Conservation (phyloP, 805 yeast genomes). For the Lachancea dasiensis region DNA sequence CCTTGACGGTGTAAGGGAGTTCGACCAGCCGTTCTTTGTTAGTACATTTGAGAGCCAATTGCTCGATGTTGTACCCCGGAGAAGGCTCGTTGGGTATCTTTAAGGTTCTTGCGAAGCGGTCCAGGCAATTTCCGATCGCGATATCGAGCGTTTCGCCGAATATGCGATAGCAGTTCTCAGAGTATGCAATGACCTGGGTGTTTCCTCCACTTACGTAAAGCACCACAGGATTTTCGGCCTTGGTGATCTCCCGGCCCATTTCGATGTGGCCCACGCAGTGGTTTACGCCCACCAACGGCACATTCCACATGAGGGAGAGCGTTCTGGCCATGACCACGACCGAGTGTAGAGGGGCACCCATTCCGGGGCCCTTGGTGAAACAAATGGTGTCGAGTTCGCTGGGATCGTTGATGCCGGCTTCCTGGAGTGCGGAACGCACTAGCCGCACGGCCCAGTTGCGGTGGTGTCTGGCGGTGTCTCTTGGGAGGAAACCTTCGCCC, state of each 20-base stretch:
- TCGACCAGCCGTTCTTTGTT: constrained; percentile 48
- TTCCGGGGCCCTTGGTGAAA: constrained; percentile 98
- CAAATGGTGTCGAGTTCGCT: constrained; percentile 70
- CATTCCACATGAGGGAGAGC: constrained; percentile 65
- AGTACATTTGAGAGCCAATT: constrained; percentile 66
- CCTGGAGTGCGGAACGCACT: constrained; percentile 57
- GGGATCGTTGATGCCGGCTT: constrained; percentile 44
- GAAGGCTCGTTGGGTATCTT: constrained; percentile 88
- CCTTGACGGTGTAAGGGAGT: constrained; percentile 94
- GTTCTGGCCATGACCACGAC: constrained; percentile 92
- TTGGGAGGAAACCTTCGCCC: constrained; percentile 94
- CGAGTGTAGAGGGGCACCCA: constrained; percentile 97
- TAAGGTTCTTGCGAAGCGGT: constrained; percentile 88
- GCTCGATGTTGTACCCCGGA: constrained; percentile 97
- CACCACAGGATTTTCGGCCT: constrained; percentile 97
- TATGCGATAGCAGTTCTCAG: constrained; percentile 89
- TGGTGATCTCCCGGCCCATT: constrained; percentile 98
- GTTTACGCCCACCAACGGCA: constrained; percentile 90
- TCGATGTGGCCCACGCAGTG: constrained; percentile 98
- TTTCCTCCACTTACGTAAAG: constrained; percentile 97
- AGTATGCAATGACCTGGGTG: constrained; percentile 96
- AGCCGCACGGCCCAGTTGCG: constrained; percentile 88
- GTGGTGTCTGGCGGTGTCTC: constrained; percentile 96
- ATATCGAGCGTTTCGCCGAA: constrained; percentile 98
- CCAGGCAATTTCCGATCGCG: constrained; percentile 96